Conservation (phyloP, 345 rosid genomes). For the Citrus inodora region DNA sequence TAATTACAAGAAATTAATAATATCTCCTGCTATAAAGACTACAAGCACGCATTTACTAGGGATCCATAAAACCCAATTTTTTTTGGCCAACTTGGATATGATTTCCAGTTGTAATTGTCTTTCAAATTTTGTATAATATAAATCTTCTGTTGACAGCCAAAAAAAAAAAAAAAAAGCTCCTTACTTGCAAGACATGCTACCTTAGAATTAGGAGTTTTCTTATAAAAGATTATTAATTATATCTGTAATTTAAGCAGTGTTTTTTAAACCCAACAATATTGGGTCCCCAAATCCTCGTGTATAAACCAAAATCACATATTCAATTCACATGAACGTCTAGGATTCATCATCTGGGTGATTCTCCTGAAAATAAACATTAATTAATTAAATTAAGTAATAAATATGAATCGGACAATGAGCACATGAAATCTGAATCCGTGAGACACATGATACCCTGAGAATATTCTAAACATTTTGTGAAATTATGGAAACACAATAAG, state of each 20-base stretch:
- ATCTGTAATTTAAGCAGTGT: neutral
- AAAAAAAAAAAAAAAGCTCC: neutral
- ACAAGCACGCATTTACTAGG: constrained; percentile 5
- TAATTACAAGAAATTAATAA: neutral
- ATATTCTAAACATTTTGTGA: neutral
- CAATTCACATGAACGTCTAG: neutral
- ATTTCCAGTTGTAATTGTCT: neutral
- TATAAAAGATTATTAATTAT: neutral
- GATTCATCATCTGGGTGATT: neutral
- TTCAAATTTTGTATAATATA: neutral
- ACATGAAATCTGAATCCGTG: constrained; percentile 5
- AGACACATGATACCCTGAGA: neutral
- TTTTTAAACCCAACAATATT: neutral
- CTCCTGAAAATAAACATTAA: neutral
- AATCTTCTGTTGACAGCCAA: too few species aligned
- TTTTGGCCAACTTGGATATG: neutral
- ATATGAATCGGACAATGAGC: neutral
- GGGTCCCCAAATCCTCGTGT: neutral
- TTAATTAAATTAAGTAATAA: neutral
- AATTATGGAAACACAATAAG: neutral
- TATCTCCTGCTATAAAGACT: neutral
- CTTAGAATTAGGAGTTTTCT: neutral
- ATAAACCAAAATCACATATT: neutral
- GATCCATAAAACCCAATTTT: neutral
- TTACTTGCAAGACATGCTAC: neutral